Percentiles rank a stretch among this genome's conserved stretches.
These are phyloP conservation scores for Monotropa hypopitys DNA, from an alignment of 179 eudicot species.

Conservation along the genomic window DNA sequence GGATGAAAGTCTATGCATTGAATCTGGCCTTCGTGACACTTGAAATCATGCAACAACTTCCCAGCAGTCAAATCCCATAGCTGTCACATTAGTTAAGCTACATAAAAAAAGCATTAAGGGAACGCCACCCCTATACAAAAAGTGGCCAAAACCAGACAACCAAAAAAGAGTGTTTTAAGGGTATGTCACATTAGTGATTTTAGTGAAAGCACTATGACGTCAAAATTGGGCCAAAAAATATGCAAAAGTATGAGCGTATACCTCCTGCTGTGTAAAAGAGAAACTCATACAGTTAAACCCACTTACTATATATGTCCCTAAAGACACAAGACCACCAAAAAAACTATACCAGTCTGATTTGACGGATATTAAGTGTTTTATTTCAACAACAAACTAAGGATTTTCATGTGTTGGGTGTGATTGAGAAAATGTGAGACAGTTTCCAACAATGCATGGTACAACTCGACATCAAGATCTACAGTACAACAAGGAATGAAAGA, in stretches of 20 bases:
- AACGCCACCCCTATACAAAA: not conserved
- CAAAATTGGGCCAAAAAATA: not conserved
- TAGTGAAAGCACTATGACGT: not conserved
- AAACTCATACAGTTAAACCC: not conserved
- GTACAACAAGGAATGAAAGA: not conserved
- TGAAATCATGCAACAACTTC: slow-evolving; percentile 90
- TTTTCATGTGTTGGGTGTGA: not conserved
- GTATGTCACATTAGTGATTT: not conserved
- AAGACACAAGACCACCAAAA: not conserved
- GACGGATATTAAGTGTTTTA: not conserved
- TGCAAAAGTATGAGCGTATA: not conserved
- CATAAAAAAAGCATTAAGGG: not conserved
- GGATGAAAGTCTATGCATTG: slow-evolving; percentile 99
- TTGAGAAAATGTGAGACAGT: not conserved
- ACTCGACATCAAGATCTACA: not conserved
- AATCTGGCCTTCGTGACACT: slow-evolving; percentile 87
- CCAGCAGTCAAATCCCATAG: slow-evolving; percentile 99
- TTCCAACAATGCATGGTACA: not conserved
- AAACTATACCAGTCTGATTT: not conserved
- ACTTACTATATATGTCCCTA: not conserved
- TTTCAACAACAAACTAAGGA: not conserved
- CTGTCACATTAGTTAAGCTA: slow-evolving; percentile 27
- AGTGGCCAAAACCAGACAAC: not conserved
- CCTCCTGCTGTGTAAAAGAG: not conserved
- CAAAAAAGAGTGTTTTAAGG: not conserved